Conservation (phyloP, 306 rosid genomes). For the Betula pendula region DNA sequence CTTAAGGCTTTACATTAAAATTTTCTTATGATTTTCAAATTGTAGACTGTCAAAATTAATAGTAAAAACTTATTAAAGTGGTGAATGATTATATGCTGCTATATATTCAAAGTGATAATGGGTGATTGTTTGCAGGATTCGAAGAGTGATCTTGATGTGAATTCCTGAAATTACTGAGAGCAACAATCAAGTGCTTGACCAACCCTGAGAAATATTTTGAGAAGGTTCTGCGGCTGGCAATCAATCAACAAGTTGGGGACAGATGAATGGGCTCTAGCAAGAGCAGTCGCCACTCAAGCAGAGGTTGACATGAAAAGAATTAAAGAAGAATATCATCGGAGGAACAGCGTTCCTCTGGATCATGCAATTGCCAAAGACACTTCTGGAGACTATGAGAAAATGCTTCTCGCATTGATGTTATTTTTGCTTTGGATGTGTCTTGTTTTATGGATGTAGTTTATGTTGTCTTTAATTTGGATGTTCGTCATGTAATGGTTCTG, state of each 20-base stretch:
- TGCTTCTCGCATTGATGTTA: conserved; percentile 60
- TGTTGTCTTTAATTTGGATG: background rate
- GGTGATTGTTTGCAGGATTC: conserved; percentile 60
- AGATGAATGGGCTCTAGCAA: conserved; percentile 76
- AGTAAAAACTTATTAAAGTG: too few species aligned
- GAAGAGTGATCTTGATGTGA: conserved; percentile 53
- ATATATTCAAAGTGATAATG: conserved; percentile 26
- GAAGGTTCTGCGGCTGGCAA: conserved; percentile 57
- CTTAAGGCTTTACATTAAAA: too few species aligned
- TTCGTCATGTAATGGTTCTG: background rate
- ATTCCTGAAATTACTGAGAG: conserved; percentile 61
- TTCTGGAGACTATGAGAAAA: conserved; percentile 66
- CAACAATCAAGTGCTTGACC: conserved; percentile 62
- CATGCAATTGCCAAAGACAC: conserved; percentile 64
- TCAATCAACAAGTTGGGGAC: conserved; percentile 76
- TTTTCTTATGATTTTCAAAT: background rate
- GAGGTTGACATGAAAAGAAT: conserved; percentile 79
- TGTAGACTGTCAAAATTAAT: background rate
- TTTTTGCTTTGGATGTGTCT: background rate
- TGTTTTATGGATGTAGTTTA: too few species aligned
- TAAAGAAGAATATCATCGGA: conserved; percentile 70
- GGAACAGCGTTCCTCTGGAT: conserved; percentile 75
- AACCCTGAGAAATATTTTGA: conserved; percentile 73
- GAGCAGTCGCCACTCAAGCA: conserved; percentile 78
- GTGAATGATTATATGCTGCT: conserved; percentile 1